phyloP scores from a whole-genome alignment of 805 yeast genomes.

The Cyberlindnera maritima region DNA sequence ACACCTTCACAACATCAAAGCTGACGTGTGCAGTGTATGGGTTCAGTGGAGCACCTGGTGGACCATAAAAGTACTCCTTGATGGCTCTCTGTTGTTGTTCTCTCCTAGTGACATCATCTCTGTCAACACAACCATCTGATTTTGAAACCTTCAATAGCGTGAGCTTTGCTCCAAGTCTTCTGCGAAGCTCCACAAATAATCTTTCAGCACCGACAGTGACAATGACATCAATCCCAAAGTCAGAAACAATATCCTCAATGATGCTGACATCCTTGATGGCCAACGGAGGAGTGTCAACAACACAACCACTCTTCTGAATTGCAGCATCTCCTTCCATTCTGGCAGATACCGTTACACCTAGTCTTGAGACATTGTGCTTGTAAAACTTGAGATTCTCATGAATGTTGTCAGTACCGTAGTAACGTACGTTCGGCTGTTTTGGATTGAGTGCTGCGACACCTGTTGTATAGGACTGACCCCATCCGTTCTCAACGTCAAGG shows the following conservation, averaged over 20 bases:
- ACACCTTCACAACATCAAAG: conserved; percentile 56
- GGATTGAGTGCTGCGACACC: conserved; percentile 77
- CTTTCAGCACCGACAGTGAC: conserved; percentile 79
- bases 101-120: conserved; percentile 66
- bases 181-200: conserved; percentile 58
- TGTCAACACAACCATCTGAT: conserved; percentile 75
- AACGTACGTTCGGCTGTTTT: conserved; percentile 86
- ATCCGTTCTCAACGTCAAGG: conserved; percentile 71
- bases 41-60: conserved; percentile 58
- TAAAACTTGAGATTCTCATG: conserved; percentile 44
- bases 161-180: conserved; percentile 41
- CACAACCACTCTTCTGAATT: conserved; percentile 49
- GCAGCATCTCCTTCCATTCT: conserved; percentile 50
- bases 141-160: conserved; percentile 56
- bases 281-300: conserved; percentile 75
- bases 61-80: conserved; percentile 89
- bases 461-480: conserved; percentile 77
- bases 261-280: conserved; percentile 46
- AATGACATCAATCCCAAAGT: conserved; percentile 55
- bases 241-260: conserved; percentile 55
- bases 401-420: conserved; percentile 66
- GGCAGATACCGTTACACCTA: conserved; percentile 35
- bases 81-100: conserved; percentile 73
- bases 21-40: conserved; percentile 85
- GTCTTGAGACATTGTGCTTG: conserved; percentile 25